Base-by-base conservation (phyloP, 768 basidiomycete genomes). In the Boletus rex-veris region DNA sequence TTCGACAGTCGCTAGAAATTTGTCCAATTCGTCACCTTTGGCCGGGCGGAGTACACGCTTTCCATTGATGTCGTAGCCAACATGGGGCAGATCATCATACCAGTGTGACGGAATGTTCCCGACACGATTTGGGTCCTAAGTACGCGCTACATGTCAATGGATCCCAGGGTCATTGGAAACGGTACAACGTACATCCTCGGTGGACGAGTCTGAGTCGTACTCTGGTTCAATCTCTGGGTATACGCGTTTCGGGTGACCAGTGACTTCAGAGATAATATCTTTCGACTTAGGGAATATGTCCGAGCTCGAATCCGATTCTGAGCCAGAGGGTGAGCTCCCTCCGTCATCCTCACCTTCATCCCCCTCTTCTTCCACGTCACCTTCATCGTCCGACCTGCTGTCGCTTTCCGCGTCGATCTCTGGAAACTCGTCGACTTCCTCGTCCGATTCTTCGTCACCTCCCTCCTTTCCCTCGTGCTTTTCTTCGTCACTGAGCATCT, bases 21-120 rank as follows among this genome's bases (percentile, higher is more conserved):
- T 97, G 77, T 99, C 97, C 48, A 99, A 75, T 70, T 98, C 97
- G 66, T 99, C 97, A 41, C 94, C 94, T 62, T 87, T 85, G 40
- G 93, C 96, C 12, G 97, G 95, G 49, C 93, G 88, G 58, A 98
- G 80, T 45, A 99, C 86, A 68, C 87, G 87, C 74, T 92, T 96
- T 50, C 97, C 97, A 68, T 94, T 83, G 62, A 98, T 85, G 71
- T 93, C 84, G 73, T 99, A 99, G 43, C 97, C 97, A 66, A 99
- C 82, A 72, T 99, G 97, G n/a, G 97, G 97, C 61, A 99, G 77
- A 76, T 98, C 95, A 69, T 98, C 97, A 71, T 99, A 99, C 94
- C 96, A 99, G 65, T 99, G 94, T 80, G 89, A 88, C 43, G 97
- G 97, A 57, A 99, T 77, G 72, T 96, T 81, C 49, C 97, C 97